Conservation (phyloP, 2,329 filamentous ascomycete species). For the Penicillium frequentans region DNA sequence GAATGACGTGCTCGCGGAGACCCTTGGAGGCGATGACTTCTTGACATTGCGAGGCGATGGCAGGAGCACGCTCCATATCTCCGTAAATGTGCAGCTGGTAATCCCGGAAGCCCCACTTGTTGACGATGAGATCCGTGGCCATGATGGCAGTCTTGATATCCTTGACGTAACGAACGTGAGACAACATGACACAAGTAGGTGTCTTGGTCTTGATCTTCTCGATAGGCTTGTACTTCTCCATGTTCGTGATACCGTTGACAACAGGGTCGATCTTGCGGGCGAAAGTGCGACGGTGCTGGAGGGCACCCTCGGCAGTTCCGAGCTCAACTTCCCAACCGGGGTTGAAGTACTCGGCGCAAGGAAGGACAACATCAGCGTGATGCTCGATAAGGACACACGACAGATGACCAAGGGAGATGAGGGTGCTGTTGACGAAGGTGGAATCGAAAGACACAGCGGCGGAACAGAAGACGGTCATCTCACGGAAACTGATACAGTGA, state of each 20-base stretch:
- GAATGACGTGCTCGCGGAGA: slow-evolving; percentile 1
- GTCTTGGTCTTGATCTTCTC: slow-evolving; percentile 5
- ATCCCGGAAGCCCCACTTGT: slow-evolving; percentile 1
- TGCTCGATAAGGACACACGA: slow-evolving; percentile 3
- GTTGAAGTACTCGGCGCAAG: slow-evolving; percentile 5
- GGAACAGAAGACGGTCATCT: slow-evolving; percentile 3
- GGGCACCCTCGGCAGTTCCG: slow-evolving; percentile 2
- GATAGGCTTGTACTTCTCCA: slow-evolving; percentile 5
- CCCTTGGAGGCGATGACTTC: slow-evolving; percentile 4
- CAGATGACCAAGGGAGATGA: slow-evolving; percentile 3
- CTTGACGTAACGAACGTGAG: slow-evolving; percentile 5
- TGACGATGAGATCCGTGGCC: slow-evolving; percentile 3
- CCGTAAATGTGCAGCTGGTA: slow-evolving; percentile 4
- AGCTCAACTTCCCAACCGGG: slow-evolving; percentile 2
- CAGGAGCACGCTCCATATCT: slow-evolving; percentile 3
- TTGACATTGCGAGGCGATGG: slow-evolving; percentile 3
- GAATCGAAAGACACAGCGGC: slow-evolving; percentile 4
- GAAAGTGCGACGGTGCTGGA: slow-evolving; percentile 6
- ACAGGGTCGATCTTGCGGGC: slow-evolving; percentile 5
- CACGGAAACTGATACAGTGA: slow-evolving; percentile 5
- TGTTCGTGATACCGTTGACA: slow-evolving; percentile 4
- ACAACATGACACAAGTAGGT: slow-evolving; percentile 4
- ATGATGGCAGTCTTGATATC: slow-evolving; percentile 5
- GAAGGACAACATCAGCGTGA: slow-evolving; percentile 1
- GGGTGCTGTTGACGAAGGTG: slow-evolving; percentile 1